Percentiles rank a stretch among this genome's conserved stretches.
These are phyloP conservation scores for Chlamydomonas reinhardtii DNA, from an alignment of 163 green algal species.

Conservation along the genomic window DNA sequence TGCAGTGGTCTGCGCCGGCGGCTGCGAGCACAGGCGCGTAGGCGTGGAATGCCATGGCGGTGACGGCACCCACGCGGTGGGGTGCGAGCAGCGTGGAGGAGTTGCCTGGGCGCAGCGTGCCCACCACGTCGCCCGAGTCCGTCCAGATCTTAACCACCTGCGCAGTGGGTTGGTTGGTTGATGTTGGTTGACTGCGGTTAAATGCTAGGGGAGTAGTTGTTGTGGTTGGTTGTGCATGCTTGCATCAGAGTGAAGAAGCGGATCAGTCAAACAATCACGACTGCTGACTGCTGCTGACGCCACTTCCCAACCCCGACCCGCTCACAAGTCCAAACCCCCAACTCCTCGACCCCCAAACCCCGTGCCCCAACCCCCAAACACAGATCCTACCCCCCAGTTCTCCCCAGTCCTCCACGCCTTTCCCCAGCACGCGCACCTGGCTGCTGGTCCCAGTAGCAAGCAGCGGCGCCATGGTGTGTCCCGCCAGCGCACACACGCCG, in stretches of 20 bases:
- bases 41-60: conserved; percentile 89
- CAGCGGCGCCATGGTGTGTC: conserved; percentile 84
- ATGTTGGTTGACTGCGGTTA: not conserved
- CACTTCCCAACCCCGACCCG: no score
- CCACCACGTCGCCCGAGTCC: conserved; percentile 67
- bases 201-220: no score
- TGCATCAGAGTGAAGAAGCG: no score
- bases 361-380: no score
- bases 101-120: conserved; percentile 44
- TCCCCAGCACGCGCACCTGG: conserved; percentile 39
- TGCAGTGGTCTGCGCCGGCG: conserved; percentile 65
- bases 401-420: no score
- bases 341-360: no score
- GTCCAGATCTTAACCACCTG: conserved; percentile 84
- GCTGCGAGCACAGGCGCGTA: conserved; percentile 87
- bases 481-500: conserved; percentile 80
- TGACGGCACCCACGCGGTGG: conserved; percentile 78
- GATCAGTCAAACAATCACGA: no score
- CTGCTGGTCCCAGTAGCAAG: conserved; percentile 84
- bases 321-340: no score
- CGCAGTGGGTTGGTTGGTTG: not conserved
- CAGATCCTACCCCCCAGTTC: no score
- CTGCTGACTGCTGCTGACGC: no score
- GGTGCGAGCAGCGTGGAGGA: conserved; percentile 23
- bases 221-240: no score